Base-by-base conservation (phyloP, 2,329 filamentous ascomycete species). In the Claviceps africana region DNA sequence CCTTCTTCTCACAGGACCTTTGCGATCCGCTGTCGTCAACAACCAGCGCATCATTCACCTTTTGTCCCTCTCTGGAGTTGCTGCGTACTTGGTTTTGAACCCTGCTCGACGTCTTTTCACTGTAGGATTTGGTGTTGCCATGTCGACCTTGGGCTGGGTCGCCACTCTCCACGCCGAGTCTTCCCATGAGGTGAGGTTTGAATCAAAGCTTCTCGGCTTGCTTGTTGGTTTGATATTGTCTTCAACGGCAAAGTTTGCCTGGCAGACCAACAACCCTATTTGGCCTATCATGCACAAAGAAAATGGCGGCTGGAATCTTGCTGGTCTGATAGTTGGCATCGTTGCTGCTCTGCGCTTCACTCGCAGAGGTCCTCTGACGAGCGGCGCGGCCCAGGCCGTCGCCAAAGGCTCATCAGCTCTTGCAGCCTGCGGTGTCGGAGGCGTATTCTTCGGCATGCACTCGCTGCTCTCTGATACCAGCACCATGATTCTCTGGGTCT, bases 401-500 rank as follows among this genome's bases (percentile, higher is more conserved):
- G 65, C 80, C 53, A 81, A 74, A 54, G 83, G 86, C 1, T 90
- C 87, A 17, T 76, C 82, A 0, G 54, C 64, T n/a, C 73, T 95
- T 44, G 81, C 88, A 31, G 86, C 83, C 10, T 69, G 93, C 48
- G 88, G 93, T 54, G 68, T 97, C 52, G 89, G 81, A 25, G 91
- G 89, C 31, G 68, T 96, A 8, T 77, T 96, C 63, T 98, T 98
- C 62, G 87, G 79, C 5, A 76, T 97, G 62, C 93, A 97, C 65
- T 96, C 90, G 1, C 74, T 98, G 10, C 77, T 98, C 11, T 96
- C 93, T 0, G 93, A 98, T 65, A 95, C 90, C 0, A 97, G 93
- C 72, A 98, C 93, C 51, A 97, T 98, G 89, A 96, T 97, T 53
- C 77, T 90, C 17, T 98, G 93, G 93, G 88, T 88, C 2, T 98